Base-by-base conservation (phyloP, 306 rosid genomes). In the Begonia fuchsioides region DNA sequence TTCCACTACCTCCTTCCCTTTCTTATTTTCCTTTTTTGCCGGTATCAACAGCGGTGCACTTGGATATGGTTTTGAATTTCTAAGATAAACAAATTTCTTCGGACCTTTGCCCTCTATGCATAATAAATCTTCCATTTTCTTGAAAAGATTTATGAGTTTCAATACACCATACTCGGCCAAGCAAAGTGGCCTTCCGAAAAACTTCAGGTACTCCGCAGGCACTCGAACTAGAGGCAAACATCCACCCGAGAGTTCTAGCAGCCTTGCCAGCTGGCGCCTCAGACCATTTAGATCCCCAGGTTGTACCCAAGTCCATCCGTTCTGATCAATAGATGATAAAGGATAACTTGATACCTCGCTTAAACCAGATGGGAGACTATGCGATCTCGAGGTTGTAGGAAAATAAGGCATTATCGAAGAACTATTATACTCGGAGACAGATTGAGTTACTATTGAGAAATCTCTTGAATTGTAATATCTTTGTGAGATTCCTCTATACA, bases 221-320 rank as follows among this genome's bases (percentile, higher is more conserved):
- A 85, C 87, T 61, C 82, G 74, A 35, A 47, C 50, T 12, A 85
- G 60, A 19, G 85, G 93, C 64, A 90, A 53, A 72, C 69, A 64
- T 46, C 95, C 98, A 51, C 95, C 98, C 3, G 72, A 79, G 56
- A 67, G 74, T 62, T 85, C 98, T 3, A 90, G 76, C 60, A 90
- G 60, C 72, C 70, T 79, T 38, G 71, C 68, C 60, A 90, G 50
- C 72, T 85, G 98, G 46, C 71, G 68, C 69, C 75, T 85, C 49
- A 90, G 77, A 67, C 88, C 94, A 73, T 84, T 85, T 38, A 85
- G 62, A 78, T 90, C 98, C 50, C 95, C 94, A 15, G 94, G 86
- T 44, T 78, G 92, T 18, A 74, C 86, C 92, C 95, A 60, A 49
- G 63, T 59, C 51, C 70, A 69, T 55, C 75, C 95, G 47, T 68